Evolutionary conservation across 805 yeast species (phyloP).

Genomic region (Myxozyma monticola): DNA sequence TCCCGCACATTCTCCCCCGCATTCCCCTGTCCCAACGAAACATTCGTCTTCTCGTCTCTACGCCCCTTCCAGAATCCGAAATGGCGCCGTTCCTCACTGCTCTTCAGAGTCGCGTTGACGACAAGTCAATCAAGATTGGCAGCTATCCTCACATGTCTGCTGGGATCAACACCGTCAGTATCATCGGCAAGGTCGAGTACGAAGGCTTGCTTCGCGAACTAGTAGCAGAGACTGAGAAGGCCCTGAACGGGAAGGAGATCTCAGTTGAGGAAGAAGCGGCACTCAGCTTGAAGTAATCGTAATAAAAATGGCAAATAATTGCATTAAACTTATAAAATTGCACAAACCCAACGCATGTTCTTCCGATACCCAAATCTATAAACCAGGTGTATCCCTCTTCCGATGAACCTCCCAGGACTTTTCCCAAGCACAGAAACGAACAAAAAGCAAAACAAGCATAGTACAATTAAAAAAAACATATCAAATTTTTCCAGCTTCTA

Average conservation of each 20-base stretch:
- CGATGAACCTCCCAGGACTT: background rate
- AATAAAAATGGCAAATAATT: background rate
- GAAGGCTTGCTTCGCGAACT: constrained; percentile 44
- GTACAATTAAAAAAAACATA: no score
- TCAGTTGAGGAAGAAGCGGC: constrained; percentile 55
- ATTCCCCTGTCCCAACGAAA: constrained; percentile 42
- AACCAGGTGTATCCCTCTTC: background rate
- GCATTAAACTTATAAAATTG: background rate
- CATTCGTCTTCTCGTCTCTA: constrained; percentile 59
- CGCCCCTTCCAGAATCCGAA: constrained; percentile 60
- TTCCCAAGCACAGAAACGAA: no score
- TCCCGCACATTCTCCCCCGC: constrained; percentile 42
- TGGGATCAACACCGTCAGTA: constrained; percentile 67
- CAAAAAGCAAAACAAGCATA: no score
- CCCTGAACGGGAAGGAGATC: constrained; percentile 59
- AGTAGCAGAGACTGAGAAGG: constrained; percentile 48
- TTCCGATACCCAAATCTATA: background rate
- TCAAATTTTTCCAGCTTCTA: no score
- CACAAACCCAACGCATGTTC: background rate
- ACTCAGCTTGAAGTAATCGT: constrained; percentile 9
- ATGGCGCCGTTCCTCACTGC: constrained; percentile 63
- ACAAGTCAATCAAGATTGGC: constrained; percentile 65
- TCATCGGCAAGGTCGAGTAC: constrained; percentile 57
- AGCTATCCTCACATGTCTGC: constrained; percentile 78
- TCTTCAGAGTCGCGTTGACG: constrained; percentile 49